Conservation (phyloP, 2,329 filamentous ascomycete genomes). For the Cladobotryum mycophilum region DNA sequence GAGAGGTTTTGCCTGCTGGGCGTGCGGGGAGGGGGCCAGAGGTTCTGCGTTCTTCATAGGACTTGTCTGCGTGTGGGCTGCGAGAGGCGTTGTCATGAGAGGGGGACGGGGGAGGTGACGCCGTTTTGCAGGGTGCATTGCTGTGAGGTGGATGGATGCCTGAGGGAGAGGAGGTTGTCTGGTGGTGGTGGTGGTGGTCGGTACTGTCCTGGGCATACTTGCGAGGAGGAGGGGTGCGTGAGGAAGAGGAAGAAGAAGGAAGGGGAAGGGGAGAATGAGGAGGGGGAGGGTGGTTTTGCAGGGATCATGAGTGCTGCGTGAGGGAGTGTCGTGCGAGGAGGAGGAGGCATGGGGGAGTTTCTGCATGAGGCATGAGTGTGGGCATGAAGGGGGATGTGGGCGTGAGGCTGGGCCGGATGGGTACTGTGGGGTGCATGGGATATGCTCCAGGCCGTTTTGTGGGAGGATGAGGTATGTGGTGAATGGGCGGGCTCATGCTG, state of each 20-base stretch:
- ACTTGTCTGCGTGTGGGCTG: slow-evolving; percentile 19
- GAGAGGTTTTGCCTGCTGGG: slow-evolving; percentile 19
- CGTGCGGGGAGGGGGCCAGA: slow-evolving; percentile 15
- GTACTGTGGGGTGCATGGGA: neutral
- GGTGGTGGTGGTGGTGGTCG: neutral
- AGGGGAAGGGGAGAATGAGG: no score
- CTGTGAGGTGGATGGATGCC: slow-evolving; percentile 23
- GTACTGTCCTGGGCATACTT: slow-evolving; percentile 17
- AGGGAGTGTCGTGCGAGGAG: slow-evolving; percentile 16
- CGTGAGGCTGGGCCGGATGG: slow-evolving; percentile 12
- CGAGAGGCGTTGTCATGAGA: slow-evolving; percentile 20
- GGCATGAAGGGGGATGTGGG: slow-evolving; percentile 19
- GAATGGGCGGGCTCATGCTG: slow-evolving; percentile 11
- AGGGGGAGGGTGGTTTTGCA: slow-evolving; percentile 10
- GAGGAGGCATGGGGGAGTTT: slow-evolving; percentile 16
- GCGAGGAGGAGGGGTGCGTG: slow-evolving; percentile 18
- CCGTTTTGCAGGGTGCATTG: slow-evolving; percentile 24
- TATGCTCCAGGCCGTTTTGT: neutral
- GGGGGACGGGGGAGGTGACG: slow-evolving; percentile 19
- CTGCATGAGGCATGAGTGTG: slow-evolving; percentile 23
- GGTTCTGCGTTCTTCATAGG: slow-evolving; percentile 25
- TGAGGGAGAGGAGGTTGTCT: slow-evolving; percentile 12
- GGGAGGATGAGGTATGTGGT: slow-evolving; percentile 7
- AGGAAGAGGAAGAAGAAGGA: slow-evolving; percentile 10
- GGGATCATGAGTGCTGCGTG: slow-evolving; percentile 21